Conservation (phyloP, 352 stramenopile species). For the Elongisporangium undulatum region DNA sequence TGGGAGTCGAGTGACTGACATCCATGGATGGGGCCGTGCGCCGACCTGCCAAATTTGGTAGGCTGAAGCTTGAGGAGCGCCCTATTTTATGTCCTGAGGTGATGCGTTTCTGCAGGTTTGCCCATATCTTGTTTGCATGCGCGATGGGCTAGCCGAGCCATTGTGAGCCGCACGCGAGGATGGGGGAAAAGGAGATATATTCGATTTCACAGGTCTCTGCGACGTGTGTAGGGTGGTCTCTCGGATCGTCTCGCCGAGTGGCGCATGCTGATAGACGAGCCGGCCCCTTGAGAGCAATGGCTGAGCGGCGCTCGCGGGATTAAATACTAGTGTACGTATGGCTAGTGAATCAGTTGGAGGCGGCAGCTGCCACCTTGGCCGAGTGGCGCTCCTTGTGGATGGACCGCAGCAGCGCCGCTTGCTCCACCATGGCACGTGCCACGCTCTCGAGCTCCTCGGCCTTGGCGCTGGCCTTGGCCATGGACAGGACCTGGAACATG, state of each 20-base stretch:
- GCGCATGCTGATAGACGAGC: not conserved
- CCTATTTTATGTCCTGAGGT: not conserved
- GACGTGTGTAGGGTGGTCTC: not conserved
- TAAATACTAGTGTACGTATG: not conserved
- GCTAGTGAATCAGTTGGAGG: not conserved
- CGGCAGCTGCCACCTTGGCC: not conserved
- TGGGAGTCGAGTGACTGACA: not conserved
- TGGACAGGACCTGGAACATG: not conserved
- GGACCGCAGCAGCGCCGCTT: not conserved
- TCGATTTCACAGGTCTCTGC: not conserved
- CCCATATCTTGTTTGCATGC: not conserved
- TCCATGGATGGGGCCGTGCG: not conserved
- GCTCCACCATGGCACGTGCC: not conserved
- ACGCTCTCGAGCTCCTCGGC: not conserved
- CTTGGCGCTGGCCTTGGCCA: not conserved
- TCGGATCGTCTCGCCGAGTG: not conserved
- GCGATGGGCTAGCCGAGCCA: not conserved
- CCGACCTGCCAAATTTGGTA: not conserved
- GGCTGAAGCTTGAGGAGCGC: not conserved
- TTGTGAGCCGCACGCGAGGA: not conserved
- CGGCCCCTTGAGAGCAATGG: not conserved
- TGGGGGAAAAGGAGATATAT: not conserved
- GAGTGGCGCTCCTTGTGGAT: not conserved
- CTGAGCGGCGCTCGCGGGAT: not conserved
- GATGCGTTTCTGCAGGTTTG: not conserved